A percentile compares a stretch with the other conserved stretches of the same genome.
Conservation (phyloP, 2,329 filamentous ascomycete genomes). For the Tolypocladium nubicola region DNA sequence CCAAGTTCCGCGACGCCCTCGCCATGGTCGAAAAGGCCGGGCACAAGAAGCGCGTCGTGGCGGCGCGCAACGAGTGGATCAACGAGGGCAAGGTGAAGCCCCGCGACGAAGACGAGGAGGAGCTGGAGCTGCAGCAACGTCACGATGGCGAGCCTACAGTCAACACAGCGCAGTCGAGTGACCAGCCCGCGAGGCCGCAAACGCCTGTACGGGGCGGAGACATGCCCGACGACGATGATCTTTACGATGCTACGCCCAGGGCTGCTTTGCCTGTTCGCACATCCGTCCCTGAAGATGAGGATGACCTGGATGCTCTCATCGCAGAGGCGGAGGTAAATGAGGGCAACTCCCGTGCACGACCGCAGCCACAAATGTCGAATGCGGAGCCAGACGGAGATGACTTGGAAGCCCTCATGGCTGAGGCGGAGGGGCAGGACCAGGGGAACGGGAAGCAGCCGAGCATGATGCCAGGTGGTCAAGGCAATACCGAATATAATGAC, state of each 20-base stretch:
- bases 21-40: constrained; percentile 88
- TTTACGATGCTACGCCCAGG: constrained; percentile 44
- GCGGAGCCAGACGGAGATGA: constrained; percentile 26
- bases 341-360: neutral
- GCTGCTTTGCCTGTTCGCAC: constrained; percentile 6
- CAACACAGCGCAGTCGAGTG: neutral
- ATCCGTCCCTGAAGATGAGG: constrained; percentile 31
- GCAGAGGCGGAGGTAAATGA: constrained; percentile 30
- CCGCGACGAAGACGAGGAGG: constrained; percentile 20
- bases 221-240: constrained; percentile 33
- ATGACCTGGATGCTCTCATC: constrained; percentile 44
- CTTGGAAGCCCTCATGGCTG: constrained; percentile 41
- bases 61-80: constrained; percentile 73
- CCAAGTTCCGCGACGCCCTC: constrained; percentile 83
- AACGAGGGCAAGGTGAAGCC: constrained; percentile 56
- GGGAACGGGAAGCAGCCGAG: neutral
- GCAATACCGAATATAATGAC: constrained; percentile 37
- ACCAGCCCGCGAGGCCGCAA: constrained; percentile 10
- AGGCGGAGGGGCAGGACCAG: constrained; percentile 24
- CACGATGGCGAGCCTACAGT: constrained; percentile 7
- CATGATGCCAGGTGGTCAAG: constrained; percentile 4
- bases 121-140: constrained; percentile 2
- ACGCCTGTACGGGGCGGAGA: constrained; percentile 12
- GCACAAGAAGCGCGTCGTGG: constrained; percentile 68
- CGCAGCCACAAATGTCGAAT: neutral